phyloP scores from a whole-genome alignment of 2,329 filamentous ascomycete species.

The Rutstroemia sp. region DNA sequence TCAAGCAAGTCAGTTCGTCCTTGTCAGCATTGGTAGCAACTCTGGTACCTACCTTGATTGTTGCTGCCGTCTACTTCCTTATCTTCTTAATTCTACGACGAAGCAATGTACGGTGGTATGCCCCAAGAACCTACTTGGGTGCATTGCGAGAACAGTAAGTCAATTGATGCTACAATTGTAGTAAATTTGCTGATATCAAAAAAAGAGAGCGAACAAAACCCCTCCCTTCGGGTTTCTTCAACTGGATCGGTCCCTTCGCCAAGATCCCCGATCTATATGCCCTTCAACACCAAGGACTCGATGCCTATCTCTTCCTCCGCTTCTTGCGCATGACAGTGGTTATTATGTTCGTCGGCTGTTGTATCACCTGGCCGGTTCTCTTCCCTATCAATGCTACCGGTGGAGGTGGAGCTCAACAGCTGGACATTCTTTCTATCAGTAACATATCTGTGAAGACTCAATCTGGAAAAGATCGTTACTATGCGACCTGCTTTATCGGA shows the following conservation, averaged over 20 bases:
- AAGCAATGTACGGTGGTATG: slow-evolving; percentile 42
- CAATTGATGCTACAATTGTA: neutral
- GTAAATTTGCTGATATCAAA: slow-evolving; percentile 10
- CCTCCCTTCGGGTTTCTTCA: slow-evolving; percentile 53
- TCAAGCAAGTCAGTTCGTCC: slow-evolving; percentile 13
- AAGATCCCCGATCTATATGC: slow-evolving; percentile 68
- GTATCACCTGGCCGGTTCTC: slow-evolving; percentile 80
- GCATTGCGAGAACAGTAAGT: slow-evolving; percentile 37
- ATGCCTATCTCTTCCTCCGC: slow-evolving; percentile 84
- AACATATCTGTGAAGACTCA: slow-evolving; percentile 57
- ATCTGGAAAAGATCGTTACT: slow-evolving; percentile 55
- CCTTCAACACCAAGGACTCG: slow-evolving; percentile 84
- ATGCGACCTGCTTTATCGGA: slow-evolving; percentile 65
- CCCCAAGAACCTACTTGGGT: slow-evolving; percentile 47
- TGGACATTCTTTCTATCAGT: slow-evolving; percentile 72
- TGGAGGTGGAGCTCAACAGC: slow-evolving; percentile 52
- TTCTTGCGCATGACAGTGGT: slow-evolving; percentile 73
- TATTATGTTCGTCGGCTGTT: slow-evolving; percentile 75
- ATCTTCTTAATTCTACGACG: slow-evolving; percentile 43
- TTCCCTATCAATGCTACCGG: slow-evolving; percentile 84
- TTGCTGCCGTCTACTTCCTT: slow-evolving; percentile 37
- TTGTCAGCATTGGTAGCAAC: slow-evolving; percentile 39
- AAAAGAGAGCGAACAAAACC: slow-evolving; percentile 48
- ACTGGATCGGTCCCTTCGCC: slow-evolving; percentile 63
- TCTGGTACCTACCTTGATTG: slow-evolving; percentile 37